Evolutionary conservation across 495 filamentous ascomycete genomes (phyloP).

Genomic region (Schizothecium vesticola): DNA sequence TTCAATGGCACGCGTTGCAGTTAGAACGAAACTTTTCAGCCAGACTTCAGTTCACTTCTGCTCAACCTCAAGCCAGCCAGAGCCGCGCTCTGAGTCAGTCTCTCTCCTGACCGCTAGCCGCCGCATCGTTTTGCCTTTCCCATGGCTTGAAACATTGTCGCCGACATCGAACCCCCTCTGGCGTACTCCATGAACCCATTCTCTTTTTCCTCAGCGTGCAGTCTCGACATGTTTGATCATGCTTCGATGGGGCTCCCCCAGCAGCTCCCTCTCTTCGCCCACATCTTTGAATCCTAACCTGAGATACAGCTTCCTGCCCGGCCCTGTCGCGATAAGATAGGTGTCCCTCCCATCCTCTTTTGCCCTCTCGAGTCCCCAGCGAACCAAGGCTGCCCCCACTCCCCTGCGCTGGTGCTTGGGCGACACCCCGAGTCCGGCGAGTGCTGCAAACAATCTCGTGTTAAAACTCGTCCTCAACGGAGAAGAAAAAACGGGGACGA

Average conservation of each 20-base stretch:
- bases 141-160: neutral
- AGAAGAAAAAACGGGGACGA: neutral
- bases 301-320: slow-evolving; percentile 1
- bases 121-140: neutral
- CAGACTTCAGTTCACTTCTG: neutral
- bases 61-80: neutral
- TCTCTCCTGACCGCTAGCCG: neutral
- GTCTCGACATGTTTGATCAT: neutral
- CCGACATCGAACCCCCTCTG: neutral
- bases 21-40: neutral
- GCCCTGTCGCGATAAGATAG: neutral
- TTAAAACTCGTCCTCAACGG: neutral
- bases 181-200: neutral
- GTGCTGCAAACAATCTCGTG: neutral
- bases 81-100: neutral
- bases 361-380: slow-evolving; percentile 3
- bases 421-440: neutral
- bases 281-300: neutral
- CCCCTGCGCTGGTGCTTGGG: neutral
- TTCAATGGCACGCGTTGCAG: neutral
- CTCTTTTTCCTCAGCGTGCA: neutral
- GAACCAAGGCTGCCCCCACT: neutral
- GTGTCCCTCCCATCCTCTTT: neutral
- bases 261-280: neutral
- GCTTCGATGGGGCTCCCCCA: neutral